A percentile compares a stretch with the other conserved stretches of the same genome.
Evolutionary conservation across 1,139 yeast species (phyloP).

Genomic region (Spencermartinsiella ligniputridi): DNA sequence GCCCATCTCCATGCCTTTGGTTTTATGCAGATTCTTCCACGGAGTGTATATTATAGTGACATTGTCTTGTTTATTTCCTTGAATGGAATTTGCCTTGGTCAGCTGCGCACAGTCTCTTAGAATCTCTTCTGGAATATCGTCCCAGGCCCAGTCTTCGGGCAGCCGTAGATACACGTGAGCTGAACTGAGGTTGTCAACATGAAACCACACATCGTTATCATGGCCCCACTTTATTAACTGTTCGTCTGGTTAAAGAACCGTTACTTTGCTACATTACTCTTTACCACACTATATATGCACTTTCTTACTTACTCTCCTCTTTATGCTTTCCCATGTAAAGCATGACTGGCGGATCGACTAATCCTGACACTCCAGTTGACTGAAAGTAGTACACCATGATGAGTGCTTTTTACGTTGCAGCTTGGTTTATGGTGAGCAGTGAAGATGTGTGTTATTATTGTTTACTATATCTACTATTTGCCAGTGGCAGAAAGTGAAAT

Average conservation of each 20-base stretch:
- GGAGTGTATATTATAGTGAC: slow-evolving; percentile 73
- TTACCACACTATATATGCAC: not conserved
- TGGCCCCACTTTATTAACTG: slow-evolving; percentile 64
- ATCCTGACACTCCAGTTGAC: slow-evolving; percentile 39
- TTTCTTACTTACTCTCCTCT: slow-evolving; percentile 44
- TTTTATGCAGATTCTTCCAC: slow-evolving; percentile 65
- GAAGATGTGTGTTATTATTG: no score
- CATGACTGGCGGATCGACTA: slow-evolving; percentile 31
- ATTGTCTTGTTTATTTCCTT: slow-evolving; percentile 69
- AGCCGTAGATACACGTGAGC: slow-evolving; percentile 77
- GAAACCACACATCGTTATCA: slow-evolving; percentile 73
- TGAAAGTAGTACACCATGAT: slow-evolving; percentile 58
- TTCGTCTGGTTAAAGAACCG: slow-evolving; percentile 41
- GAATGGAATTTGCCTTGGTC: slow-evolving; percentile 76
- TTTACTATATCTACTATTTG: no score
- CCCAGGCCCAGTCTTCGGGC: slow-evolving; percentile 40
- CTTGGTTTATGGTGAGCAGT: no score
- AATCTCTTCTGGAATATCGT: slow-evolving; percentile 48
- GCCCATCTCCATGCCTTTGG: slow-evolving; percentile 77
- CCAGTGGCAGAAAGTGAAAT: no score
- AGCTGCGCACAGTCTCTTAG: slow-evolving; percentile 65
- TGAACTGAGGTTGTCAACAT: slow-evolving; percentile 73
- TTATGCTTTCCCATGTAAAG: slow-evolving; percentile 76
- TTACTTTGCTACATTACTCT: no score
- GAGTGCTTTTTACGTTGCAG: no score